Evolutionary conservation across 305 asterid genomes (phyloP), one percentile per base, ranked within the genome.

Genomic region (Nicotiana rustica): DNA sequence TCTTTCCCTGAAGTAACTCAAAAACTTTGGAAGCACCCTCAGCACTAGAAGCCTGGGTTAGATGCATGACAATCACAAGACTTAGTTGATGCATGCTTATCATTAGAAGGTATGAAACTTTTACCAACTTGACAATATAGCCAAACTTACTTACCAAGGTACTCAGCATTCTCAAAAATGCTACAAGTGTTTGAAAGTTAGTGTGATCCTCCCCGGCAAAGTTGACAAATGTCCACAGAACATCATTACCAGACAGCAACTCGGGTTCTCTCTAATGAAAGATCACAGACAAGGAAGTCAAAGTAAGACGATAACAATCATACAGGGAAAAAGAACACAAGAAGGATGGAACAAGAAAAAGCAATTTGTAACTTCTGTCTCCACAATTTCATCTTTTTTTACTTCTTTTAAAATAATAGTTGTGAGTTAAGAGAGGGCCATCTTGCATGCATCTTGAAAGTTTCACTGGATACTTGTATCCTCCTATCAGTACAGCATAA

Each of bases 191-290:
- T 49, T 92, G 96, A 84, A 88, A 91, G 87, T 93, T 96, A 80
- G 97, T 93, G 85, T 96, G 99, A 77, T 93, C 97, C 91, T 96
- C 98, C 56, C 99, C 99, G 79, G 98, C 92, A 85, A 96, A 94
- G 92, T 92, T 95, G 89, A 94, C 98, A 86, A 96, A 96, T 38
- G 97, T 95, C 99, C 99, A 96, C 84, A 96, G 84, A 66, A 91
- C 98, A 87, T 96, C 98, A 89, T 96, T 95, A 77, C 97, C 95
- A 62, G 93, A 88, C 86, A 94, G 88, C 86, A 94, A 90, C 88
- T 96, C 98, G 52, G 98, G 99, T 88, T 91, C 97, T 86, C 90
- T 92, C 99, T 96, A 91, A 82, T 85, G 80, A 88, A 86, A 25
- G 49, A 77, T 4, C 36, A 66, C 21, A 78, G 44, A 52, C 47